phyloP scores from a whole-genome alignment of 371 early-diverging fungal species.

The Haplosporangium sp. region DNA sequence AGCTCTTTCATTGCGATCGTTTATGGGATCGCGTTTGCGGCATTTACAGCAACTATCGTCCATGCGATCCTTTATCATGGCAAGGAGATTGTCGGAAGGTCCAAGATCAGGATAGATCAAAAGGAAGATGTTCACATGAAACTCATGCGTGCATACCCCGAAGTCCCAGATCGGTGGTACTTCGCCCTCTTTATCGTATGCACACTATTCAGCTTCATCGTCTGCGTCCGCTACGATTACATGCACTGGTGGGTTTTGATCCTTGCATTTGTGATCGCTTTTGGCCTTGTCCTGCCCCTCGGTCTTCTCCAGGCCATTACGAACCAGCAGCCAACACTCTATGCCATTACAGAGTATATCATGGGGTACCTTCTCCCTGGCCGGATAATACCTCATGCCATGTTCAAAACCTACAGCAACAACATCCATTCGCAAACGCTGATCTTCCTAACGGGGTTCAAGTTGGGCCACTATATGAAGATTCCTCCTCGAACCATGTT shows the following conservation, averaged over 20 bases:
- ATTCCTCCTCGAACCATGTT: slow-evolving; percentile 66
- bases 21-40: slow-evolving; percentile 63
- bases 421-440: slow-evolving; percentile 69
- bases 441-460: slow-evolving; percentile 68
- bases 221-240: slow-evolving; percentile 64
- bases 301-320: slow-evolving; percentile 68
- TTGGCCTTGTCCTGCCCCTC: slow-evolving; percentile 76
- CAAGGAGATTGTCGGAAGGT: slow-evolving; percentile 50
- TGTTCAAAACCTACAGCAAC: slow-evolving; percentile 76
- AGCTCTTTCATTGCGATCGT: slow-evolving; percentile 67
- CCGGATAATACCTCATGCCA: slow-evolving; percentile 70
- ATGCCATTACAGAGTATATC: slow-evolving; percentile 65
- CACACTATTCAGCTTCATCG: slow-evolving; percentile 61
- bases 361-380: slow-evolving; percentile 76
- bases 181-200: slow-evolving; percentile 60
- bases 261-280: slow-evolving; percentile 69
- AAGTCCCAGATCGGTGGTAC: slow-evolving; percentile 83
- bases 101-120: slow-evolving; percentile 18
- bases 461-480: slow-evolving; percentile 60
- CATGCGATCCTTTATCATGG: slow-evolving; percentile 64
- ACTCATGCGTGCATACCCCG: slow-evolving; percentile 74
- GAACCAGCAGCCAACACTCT: slow-evolving; percentile 45
- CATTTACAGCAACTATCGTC: slow-evolving; percentile 58
- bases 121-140: slow-evolving; percentile 75
- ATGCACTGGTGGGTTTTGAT: slow-evolving; percentile 78